Percentiles rank a stretch among this genome's conserved stretches.
These are phyloP conservation scores for Syncephalastrum contaminatum DNA, from an alignment of 371 early-diverging fungal genomes.

Conservation along the genomic window DNA sequence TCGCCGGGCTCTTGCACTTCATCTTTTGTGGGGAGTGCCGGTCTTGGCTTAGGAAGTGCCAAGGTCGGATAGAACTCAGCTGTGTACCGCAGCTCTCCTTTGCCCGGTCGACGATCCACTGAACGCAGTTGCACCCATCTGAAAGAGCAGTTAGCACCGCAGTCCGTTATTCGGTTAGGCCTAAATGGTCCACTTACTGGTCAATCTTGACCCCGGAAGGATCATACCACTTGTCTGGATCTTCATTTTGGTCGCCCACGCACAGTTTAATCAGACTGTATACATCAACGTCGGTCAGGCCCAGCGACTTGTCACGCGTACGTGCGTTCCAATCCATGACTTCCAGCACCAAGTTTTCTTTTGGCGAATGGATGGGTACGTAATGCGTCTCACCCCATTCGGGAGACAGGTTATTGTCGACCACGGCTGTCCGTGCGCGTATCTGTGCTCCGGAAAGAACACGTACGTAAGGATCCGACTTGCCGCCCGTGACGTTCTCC, in stretches of 20 bases:
- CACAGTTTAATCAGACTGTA: slow-evolving; percentile 47
- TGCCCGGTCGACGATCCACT: slow-evolving; percentile 51
- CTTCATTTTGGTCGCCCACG: slow-evolving; percentile 31
- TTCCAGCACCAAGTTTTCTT: slow-evolving; percentile 71
- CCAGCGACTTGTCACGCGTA: slow-evolving; percentile 65
- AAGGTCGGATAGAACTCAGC: slow-evolving; percentile 70
- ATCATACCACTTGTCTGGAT: slow-evolving; percentile 45
- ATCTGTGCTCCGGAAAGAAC: slow-evolving; percentile 64
- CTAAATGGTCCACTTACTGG: slow-evolving; percentile 15
- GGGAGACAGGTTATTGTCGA: slow-evolving; percentile 78
- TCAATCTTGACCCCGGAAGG: slow-evolving; percentile 27
- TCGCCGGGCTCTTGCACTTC: slow-evolving; percentile 17
- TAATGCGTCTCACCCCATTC: slow-evolving; percentile 84
- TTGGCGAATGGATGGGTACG: slow-evolving; percentile 67
- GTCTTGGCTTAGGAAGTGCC: slow-evolving; percentile 40
- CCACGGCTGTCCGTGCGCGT: slow-evolving; percentile 66
- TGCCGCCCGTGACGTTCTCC: slow-evolving; percentile 62
- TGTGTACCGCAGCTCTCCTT: slow-evolving; percentile 65
- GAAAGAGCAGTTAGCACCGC: slow-evolving; percentile 14
- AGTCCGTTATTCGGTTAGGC: background rate
- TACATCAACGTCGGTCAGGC: slow-evolving; percentile 52
- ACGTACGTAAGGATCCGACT: slow-evolving; percentile 85
- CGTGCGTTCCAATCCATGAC: slow-evolving; percentile 77
- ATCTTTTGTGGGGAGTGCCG: slow-evolving; percentile 15
- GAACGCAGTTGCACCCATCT: slow-evolving; percentile 65